Percentiles rank a stretch among this genome's conserved stretches.
Conservation (phyloP, 192 early-diverging fungal species). For the Podochytrium sp. region DNA sequence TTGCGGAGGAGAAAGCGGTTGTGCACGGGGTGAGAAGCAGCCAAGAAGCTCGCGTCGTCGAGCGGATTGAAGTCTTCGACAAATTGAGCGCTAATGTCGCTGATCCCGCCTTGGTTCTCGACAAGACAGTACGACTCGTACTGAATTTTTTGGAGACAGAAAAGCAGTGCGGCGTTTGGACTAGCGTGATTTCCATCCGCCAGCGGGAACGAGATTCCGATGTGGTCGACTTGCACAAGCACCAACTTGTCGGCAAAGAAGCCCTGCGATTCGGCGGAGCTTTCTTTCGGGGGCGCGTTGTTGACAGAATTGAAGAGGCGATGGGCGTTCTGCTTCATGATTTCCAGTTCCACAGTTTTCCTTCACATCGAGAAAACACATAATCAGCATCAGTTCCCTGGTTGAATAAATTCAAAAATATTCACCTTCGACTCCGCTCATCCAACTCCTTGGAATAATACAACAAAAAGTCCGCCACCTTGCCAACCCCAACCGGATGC, state of each 20-base stretch:
- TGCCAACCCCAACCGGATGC: conserved; percentile 71
- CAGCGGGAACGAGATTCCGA: conserved; percentile 70
- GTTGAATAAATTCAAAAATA: too few relatives aligned
- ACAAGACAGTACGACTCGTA: conserved; percentile 65
- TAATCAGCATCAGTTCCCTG: too few relatives aligned
- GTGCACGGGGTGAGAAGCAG: conserved; percentile 25
- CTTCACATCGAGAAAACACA: too few relatives aligned
- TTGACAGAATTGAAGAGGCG: conserved; percentile 69
- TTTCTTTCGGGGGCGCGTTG: conserved; percentile 48
- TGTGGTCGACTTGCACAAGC: conserved; percentile 52
- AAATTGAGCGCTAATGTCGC: conserved; percentile 69
- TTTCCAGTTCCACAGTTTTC: conserved; percentile 53
- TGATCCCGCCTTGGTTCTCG: conserved; percentile 56
- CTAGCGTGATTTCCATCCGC: conserved; percentile 30
- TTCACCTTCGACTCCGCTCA: conserved; percentile 54
- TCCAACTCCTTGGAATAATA: conserved; percentile 73
- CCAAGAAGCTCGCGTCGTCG: conserved; percentile 34
- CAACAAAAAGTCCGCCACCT: conserved; percentile 63
- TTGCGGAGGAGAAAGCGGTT: conserved; percentile 42
- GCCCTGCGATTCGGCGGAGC: conserved; percentile 54
- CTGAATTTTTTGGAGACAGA: conserved; percentile 61
- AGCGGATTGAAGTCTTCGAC: conserved; percentile 49
- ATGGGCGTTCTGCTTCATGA: conserved; percentile 67
- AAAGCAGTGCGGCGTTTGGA: conserved; percentile 57
- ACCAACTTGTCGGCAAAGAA: conserved; percentile 61